Percentiles rank a stretch among this genome's conserved stretches.
Evolutionary conservation across 768 basidiomycete genomes (phyloP).

Genomic region (Podaxis mareebaensis): DNA sequence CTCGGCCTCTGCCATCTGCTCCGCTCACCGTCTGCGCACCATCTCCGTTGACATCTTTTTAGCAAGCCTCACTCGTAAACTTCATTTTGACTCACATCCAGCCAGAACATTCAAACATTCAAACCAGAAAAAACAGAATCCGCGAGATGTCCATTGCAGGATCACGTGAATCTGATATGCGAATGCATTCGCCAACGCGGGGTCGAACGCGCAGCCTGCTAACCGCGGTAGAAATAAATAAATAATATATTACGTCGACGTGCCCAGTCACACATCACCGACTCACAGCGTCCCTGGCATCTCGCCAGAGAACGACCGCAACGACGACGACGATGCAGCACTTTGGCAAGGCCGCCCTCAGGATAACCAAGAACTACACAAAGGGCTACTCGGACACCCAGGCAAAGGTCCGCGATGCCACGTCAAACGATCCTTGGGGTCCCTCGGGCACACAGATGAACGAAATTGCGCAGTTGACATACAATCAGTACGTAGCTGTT

Average conservation of each 20-base stretch:
- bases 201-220: slow-evolving; percentile 1
- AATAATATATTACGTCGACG: neutral
- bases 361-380: slow-evolving; percentile 94
- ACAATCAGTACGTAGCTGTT: slow-evolving; percentile 78
- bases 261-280: slow-evolving; percentile 7
- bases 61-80: no score
- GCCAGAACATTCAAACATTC: no score
- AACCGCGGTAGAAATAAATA: neutral
- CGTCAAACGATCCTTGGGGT: slow-evolving; percentile 97
- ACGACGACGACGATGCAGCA: slow-evolving; percentile 54
- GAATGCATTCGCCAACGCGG: neutral
- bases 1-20: no score
- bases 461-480: slow-evolving; percentile 95
- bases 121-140: no score
- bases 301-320: no score
- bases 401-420: slow-evolving; percentile 94
- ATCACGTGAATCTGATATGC: neutral
- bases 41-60: no score
- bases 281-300: neutral
- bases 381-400: slow-evolving; percentile 95
- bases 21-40: no score
- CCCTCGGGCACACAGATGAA: slow-evolving; percentile 99
- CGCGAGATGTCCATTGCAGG: no score
- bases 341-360: slow-evolving; percentile 81
- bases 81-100: no score